phyloP scores from a whole-genome alignment of 805 yeast species.

The Suhomyces pyralidae region DNA sequence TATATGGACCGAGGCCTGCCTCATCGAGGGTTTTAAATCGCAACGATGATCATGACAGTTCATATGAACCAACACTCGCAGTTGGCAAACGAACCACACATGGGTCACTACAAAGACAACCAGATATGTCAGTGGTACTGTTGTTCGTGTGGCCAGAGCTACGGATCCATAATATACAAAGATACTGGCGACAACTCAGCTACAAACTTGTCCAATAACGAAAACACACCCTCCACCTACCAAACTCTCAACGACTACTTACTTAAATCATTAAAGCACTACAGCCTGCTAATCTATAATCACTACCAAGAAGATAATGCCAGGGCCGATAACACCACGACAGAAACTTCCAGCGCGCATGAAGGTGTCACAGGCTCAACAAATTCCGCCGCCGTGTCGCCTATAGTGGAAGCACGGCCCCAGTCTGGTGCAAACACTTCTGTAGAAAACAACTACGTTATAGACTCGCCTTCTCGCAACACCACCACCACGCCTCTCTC shows the following conservation, averaged over 20 bases:
- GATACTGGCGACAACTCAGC: neutral
- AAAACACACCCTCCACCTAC: neutral
- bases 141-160: constrained; percentile 39
- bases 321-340: neutral
- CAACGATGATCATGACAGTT: neutral
- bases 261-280: constrained; percentile 19
- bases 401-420: neutral
- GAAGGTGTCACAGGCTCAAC: neutral
- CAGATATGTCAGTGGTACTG: constrained; percentile 43
- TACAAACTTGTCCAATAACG: neutral
- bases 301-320: neutral
- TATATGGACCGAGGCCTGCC: neutral
- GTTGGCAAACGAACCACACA: neutral
- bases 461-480: neutral
- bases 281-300: constrained; percentile 21
- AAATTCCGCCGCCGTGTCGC: neutral
- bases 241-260: constrained; percentile 5
- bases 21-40: neutral
- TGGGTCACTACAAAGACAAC: constrained; percentile 10
- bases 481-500: neutral
- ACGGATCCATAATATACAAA: constrained; percentile 26
- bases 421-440: neutral
- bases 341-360: neutral
- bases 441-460: neutral
- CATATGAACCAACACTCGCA: neutral